Evolutionary conservation across 768 basidiomycete genomes (phyloP).

Genomic region (Crucibulum laeve): DNA sequence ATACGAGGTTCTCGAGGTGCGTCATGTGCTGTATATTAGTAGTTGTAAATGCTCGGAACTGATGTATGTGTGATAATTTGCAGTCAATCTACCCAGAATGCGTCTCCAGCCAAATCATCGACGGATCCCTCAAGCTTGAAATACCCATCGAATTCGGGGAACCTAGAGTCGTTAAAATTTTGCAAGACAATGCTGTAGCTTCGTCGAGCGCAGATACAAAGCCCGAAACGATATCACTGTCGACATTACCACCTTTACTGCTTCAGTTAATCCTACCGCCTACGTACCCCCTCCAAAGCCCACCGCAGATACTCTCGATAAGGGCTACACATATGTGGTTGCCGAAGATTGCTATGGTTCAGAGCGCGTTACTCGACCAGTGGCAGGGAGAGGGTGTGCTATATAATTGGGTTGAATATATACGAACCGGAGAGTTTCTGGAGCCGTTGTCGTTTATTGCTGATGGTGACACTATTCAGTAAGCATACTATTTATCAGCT

Average conservation of each 20-base stretch:
- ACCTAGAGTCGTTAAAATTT: conserved; percentile 33
- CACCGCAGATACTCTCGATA: conserved; percentile 53
- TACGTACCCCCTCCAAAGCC: conserved; percentile 47
- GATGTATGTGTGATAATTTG: not conserved
- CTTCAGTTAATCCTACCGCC: conserved; percentile 50
- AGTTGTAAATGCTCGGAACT: not conserved
- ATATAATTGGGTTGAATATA: conserved; percentile 69
- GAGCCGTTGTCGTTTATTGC: conserved; percentile 33
- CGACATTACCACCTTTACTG: conserved; percentile 60
- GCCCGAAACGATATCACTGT: conserved; percentile 27
- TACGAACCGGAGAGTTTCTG: conserved; percentile 66
- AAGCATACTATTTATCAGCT: conserved; percentile 13
- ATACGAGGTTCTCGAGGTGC: conserved; percentile 58
- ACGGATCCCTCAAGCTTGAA: conserved; percentile 49
- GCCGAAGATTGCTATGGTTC: conserved; percentile 31
- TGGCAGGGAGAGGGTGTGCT: conserved; percentile 66
- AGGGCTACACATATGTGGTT: conserved; percentile 61
- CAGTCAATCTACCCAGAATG: conserved; percentile 82
- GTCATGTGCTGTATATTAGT: conserved; percentile 6
- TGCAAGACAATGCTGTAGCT: conserved; percentile 6
- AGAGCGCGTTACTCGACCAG: conserved; percentile 38
- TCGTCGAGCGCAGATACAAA: conserved; percentile 1
- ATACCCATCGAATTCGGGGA: conserved; percentile 59
- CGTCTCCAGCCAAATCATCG: conserved; percentile 36
- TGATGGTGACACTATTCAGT: conserved; percentile 33